These are phyloP conservation scores for Mortierella sp. DNA, from an alignment of 371 early-diverging fungal species.

Conservation along the genomic window DNA sequence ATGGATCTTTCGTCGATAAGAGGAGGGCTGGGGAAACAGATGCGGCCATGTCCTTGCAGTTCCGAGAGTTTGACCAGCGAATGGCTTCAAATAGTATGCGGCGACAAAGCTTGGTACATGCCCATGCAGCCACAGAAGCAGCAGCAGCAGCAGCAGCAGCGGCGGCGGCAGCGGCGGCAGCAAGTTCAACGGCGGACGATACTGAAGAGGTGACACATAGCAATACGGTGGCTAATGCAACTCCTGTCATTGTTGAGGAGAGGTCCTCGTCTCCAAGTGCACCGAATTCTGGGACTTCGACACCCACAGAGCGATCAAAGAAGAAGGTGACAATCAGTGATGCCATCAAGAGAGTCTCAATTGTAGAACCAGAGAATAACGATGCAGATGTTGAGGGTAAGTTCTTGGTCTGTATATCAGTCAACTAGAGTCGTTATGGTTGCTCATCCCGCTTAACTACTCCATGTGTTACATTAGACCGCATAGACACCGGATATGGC, in stretches of 20 bases:
- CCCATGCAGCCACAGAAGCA: neutral
- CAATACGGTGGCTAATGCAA: conserved; percentile 30
- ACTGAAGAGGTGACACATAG: conserved; percentile 11
- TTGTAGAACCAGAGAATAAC: conserved; percentile 24
- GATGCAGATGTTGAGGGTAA: conserved; percentile 19
- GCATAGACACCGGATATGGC: neutral
- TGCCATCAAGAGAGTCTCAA: conserved; percentile 21
- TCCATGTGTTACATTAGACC: no score
- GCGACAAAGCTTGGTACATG: conserved; percentile 38
- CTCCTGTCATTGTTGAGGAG: conserved; percentile 9
- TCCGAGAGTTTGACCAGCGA: conserved; percentile 48
- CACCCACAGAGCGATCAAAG: conserved; percentile 31
- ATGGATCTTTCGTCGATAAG: conserved; percentile 26
- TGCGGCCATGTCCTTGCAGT: conserved; percentile 40
- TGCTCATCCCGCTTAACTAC: no score
- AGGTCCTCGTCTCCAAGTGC: conserved; percentile 7
- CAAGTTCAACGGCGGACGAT: no score
- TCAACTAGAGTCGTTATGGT: no score
- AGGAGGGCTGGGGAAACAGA: conserved; percentile 27
- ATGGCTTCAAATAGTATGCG: conserved; percentile 39
- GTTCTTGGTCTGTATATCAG: no score
- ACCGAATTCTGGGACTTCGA: conserved; percentile 11
- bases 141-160: no score
- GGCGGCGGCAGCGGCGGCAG: no score
- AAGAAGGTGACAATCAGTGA: conserved; percentile 47